phyloP scores from a whole-genome alignment of 139 green algal genomes.

The Diplosphaera chodatii region DNA sequence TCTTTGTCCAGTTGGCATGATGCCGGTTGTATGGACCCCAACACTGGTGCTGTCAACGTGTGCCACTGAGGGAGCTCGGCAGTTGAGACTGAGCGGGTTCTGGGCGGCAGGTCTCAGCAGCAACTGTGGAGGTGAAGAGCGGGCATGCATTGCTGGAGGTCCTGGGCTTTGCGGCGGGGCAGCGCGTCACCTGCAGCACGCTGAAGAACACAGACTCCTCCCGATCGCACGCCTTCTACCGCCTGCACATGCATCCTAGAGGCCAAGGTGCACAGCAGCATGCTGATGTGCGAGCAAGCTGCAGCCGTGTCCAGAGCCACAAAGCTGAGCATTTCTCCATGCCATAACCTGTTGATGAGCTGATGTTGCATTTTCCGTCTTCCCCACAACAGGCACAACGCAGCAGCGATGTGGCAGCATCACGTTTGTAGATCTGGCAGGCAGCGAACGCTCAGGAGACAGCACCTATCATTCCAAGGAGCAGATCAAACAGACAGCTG shows the following conservation, averaged over 20 bases:
- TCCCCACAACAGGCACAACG: not conserved
- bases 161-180: not conserved
- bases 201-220: not conserved
- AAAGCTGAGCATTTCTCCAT: too few species aligned
- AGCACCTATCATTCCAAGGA: not conserved
- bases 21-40: too few species aligned
- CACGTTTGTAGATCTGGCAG: not conserved
- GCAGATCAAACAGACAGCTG: not conserved
- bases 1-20: too few species aligned
- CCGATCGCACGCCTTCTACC: not conserved
- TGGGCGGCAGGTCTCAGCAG: too few species aligned
- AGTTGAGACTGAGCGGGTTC: too few species aligned
- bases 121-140: not conserved
- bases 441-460: not conserved
- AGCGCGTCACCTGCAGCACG: not conserved
- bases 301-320: too few species aligned
- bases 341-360: too few species aligned
- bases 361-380: too few species aligned
- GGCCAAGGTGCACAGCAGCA: too few species aligned
- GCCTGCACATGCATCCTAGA: not conserved
- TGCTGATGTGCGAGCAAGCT: too few species aligned
- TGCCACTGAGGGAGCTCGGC: too few species aligned
- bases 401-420: not conserved
- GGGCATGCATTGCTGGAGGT: not conserved
- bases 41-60: too few species aligned